Percentiles rank a stretch among this genome's conserved stretches.
These are phyloP conservation scores for Suillus bovinus DNA, from an alignment of 768 basidiomycete species.

Conservation along the genomic window DNA sequence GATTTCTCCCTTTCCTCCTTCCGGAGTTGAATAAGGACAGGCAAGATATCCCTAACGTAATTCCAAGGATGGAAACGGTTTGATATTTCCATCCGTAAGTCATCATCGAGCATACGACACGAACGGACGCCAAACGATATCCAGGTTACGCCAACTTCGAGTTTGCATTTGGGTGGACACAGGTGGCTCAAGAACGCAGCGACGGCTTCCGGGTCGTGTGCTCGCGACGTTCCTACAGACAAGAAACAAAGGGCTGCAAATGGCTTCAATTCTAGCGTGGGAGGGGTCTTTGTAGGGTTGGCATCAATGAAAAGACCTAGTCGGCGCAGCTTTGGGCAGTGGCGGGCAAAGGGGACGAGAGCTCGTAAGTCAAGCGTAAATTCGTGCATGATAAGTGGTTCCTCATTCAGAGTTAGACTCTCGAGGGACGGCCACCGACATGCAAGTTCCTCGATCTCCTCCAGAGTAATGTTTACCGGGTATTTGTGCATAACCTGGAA, in stretches of 20 bases:
- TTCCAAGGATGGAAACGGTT: slow-evolving; percentile 40
- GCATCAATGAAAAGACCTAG: slow-evolving; percentile 43
- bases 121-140: slow-evolving; percentile 19
- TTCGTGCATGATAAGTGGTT: slow-evolving; percentile 37
- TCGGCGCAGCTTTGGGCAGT: slow-evolving; percentile 38
- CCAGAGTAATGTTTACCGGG: slow-evolving; percentile 35
- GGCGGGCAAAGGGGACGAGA: slow-evolving; percentile 39
- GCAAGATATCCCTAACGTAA: slow-evolving; percentile 43
- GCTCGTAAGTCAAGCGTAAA: slow-evolving; percentile 38
- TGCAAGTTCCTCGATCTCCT: slow-evolving; percentile 48
- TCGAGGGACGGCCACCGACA: slow-evolving; percentile 46
- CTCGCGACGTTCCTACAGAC: slow-evolving; percentile 51
- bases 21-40: slow-evolving; percentile 44
- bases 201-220: slow-evolving; percentile 42
- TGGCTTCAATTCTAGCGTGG: slow-evolving; percentile 12
- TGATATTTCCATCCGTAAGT: slow-evolving; percentile 11
- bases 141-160: slow-evolving; percentile 56
- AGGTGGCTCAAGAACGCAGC: slow-evolving; percentile 56
- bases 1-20: slow-evolving; percentile 44
- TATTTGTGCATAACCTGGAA: slow-evolving; percentile 37
- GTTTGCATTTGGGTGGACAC: slow-evolving; percentile 41
- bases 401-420: slow-evolving; percentile 45
- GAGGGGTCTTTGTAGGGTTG: slow-evolving; percentile 20
- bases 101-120: slow-evolving; percentile 13
- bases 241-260: slow-evolving; percentile 30